A percentile compares a stretch with the other conserved stretches of the same genome.
phyloP scores from a whole-genome alignment of 441 rosid genomes.

The Corymbia calophylla region DNA sequence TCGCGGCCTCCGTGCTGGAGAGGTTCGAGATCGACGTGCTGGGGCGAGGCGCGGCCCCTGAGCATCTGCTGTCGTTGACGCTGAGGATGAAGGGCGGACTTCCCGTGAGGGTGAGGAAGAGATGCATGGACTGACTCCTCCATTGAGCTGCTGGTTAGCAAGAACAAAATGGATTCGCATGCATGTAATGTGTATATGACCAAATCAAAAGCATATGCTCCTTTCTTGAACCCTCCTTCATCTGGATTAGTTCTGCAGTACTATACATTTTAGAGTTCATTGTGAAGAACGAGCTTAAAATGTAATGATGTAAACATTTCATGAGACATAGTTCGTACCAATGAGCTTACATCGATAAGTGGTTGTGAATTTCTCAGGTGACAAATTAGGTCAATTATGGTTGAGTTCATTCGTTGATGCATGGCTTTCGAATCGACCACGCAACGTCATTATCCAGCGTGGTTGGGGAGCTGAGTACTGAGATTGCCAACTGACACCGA shows the following conservation, averaged over 20 bases:
- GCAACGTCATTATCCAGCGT: neutral
- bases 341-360: neutral
- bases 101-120: neutral
- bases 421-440: neutral
- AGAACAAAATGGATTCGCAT: neutral
- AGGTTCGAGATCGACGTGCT: conserved; percentile 20
- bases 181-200: too few species aligned
- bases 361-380: neutral
- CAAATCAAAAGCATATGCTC: neutral
- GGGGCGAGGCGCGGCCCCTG: conserved; percentile 8
- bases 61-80: conserved; percentile 24
- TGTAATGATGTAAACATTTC: neutral
- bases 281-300: neutral
- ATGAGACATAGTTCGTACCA: neutral
- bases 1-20: conserved; percentile 29
- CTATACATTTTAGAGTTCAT: neutral
- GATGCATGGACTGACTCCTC: neutral
- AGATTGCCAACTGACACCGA: neutral
- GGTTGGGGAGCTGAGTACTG: neutral
- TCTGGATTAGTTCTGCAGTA: neutral
- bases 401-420: neutral
- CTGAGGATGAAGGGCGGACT: conserved; percentile 29
- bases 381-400: neutral
- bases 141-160: neutral
- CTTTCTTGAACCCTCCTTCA: neutral